Evolutionary conservation across 495 filamentous ascomycete species (phyloP).

Genomic region (Annulohypoxylon moriforme): DNA sequence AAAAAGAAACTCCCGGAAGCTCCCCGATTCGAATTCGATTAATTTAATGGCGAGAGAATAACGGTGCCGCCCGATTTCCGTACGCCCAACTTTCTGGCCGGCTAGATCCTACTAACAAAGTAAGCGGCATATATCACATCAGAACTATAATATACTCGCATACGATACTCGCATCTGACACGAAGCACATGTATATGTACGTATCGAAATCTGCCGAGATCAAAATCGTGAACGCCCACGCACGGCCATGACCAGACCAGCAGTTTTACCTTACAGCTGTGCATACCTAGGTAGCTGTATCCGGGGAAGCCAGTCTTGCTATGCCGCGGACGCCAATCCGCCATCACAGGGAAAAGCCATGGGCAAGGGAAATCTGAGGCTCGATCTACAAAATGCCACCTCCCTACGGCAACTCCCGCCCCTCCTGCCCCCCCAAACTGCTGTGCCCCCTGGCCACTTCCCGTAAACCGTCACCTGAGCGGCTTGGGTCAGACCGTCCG

Average conservation of each 20-base stretch:
- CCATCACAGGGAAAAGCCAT: not conserved
- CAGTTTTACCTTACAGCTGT: not conserved
- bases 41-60: not conserved
- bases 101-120: not conserved
- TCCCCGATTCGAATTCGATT: constrained; percentile 8
- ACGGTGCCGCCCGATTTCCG: constrained; percentile 6
- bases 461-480: constrained; percentile 31
- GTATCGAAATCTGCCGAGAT: not conserved
- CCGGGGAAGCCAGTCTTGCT: not conserved
- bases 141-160: constrained; percentile 10
- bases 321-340: not conserved
- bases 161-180: constrained; percentile 1
- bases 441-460: constrained; percentile 38
- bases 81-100: constrained; percentile 2
- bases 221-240: not conserved
- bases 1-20: not conserved
- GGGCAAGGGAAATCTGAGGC: constrained; percentile 30
- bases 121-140: constrained; percentile 22
- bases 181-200: constrained; percentile 7
- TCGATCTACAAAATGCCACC: constrained; percentile 33
- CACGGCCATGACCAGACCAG: not conserved
- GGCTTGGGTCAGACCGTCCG: not conserved
- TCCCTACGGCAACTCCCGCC: constrained; percentile 36
- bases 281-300: not conserved
- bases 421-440: constrained; percentile 17